Conservation (phyloP, 257 asterid species). For the Asclepias syriaca region DNA sequence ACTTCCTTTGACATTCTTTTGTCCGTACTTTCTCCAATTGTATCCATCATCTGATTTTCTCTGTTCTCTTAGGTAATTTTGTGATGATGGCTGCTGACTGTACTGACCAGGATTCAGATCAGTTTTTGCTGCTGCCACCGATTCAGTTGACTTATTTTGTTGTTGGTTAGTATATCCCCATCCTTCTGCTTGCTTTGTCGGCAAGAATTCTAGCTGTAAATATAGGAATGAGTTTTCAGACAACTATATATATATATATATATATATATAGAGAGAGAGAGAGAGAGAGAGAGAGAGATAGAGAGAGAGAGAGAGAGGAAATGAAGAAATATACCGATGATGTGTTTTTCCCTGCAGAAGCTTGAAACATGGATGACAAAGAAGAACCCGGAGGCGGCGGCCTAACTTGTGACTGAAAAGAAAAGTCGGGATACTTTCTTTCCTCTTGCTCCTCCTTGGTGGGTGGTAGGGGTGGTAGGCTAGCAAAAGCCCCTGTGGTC, state of each 20-base stretch:
- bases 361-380: constrained; percentile 33
- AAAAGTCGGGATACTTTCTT: constrained; percentile 37
- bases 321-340: constrained; percentile 21
- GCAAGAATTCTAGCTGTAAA: constrained; percentile 45
- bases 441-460: constrained; percentile 45
- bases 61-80: constrained; percentile 52
- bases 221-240: not conserved
- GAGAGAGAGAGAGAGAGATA: not conserved
- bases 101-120: constrained; percentile 25
- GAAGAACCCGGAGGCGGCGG: constrained; percentile 35
- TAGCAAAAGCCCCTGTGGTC: constrained; percentile 49
- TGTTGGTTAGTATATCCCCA: constrained; percentile 22
- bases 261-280: not conserved
- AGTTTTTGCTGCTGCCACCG: constrained; percentile 19
- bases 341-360: constrained; percentile 28
- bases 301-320: not conserved
- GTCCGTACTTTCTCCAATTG: constrained; percentile 87
- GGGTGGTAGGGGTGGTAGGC: constrained; percentile 16
- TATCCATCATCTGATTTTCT: constrained; percentile 80
- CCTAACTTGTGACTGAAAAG: constrained; percentile 48
- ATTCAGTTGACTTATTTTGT: constrained; percentile 30
- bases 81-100: constrained; percentile 33
- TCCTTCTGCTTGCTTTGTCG: constrained; percentile 29
- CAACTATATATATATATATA: no score
- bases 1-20: constrained; percentile 80